phyloP scores from a whole-genome alignment of 2,329 filamentous ascomycete genomes.

The Pseudogymnoascus sp. region DNA sequence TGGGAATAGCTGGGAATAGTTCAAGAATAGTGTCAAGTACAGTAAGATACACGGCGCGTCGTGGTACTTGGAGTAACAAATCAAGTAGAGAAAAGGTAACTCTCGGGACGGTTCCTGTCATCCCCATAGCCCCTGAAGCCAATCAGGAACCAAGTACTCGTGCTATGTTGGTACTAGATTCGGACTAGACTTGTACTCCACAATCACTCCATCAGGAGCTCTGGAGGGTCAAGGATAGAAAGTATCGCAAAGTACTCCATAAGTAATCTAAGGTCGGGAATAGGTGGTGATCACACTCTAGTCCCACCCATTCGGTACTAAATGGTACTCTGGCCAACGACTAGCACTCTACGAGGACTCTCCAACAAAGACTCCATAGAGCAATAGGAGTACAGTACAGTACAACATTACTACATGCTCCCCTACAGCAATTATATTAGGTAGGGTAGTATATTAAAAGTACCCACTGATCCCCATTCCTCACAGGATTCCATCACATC shows the following conservation, averaged over 20 bases:
- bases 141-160: not conserved
- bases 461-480: not conserved
- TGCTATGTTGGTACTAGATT: no score
- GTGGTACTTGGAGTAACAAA: not conserved
- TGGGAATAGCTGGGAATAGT: no score
- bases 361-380: no score
- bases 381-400: no score
- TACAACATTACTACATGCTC: no score
- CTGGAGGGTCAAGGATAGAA: not conserved
- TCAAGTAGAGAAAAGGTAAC: not conserved
- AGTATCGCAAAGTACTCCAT: not conserved
- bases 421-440: not conserved
- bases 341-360: no score
- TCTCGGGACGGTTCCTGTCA: not conserved
- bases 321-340: not conserved
- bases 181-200: no score
- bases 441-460: not conserved
- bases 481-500: not conserved
- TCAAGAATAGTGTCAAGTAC: not conserved
- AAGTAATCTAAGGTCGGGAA: not conserved
- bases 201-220: not conserved
- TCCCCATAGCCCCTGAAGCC: not conserved
- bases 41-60: not conserved
- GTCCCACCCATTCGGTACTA: not conserved
- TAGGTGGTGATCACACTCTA: constrained; percentile 2